phyloP scores from a whole-genome alignment of 2,329 filamentous ascomycete species.

The Penicillium expansum region DNA sequence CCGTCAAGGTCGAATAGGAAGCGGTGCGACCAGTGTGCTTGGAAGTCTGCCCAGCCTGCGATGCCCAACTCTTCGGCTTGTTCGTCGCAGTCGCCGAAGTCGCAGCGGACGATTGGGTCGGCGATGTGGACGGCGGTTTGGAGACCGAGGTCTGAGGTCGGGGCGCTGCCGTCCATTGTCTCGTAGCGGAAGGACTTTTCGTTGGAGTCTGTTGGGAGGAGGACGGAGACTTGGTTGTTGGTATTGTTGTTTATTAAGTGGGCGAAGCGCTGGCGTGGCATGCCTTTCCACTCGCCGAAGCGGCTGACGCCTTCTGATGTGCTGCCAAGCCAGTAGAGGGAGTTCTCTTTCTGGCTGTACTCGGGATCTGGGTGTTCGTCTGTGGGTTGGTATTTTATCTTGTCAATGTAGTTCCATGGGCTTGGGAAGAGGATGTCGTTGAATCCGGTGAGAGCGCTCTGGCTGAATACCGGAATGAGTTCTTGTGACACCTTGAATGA shows the following conservation, averaged over 20 bases:
- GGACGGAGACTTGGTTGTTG: slow-evolving; percentile 49
- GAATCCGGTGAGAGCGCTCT: slow-evolving; percentile 69
- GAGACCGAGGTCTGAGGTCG: slow-evolving; percentile 49
- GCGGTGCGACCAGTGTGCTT: slow-evolving; percentile 61
- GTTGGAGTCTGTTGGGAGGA: slow-evolving; percentile 50
- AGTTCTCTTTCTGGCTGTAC: slow-evolving; percentile 62
- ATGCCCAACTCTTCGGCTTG: slow-evolving; percentile 55
- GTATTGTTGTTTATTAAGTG: slow-evolving; percentile 64
- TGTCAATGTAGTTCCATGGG: slow-evolving; percentile 61
- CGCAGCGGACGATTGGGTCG: slow-evolving; percentile 57
- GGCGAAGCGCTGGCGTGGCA: slow-evolving; percentile 68
- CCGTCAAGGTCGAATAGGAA: slow-evolving; percentile 73
- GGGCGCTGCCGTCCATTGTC: slow-evolving; percentile 43
- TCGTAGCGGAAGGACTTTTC: slow-evolving; percentile 54
- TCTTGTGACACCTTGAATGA: slow-evolving; percentile 61
- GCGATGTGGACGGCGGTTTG: slow-evolving; percentile 61
- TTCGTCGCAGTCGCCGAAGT: slow-evolving; percentile 54
- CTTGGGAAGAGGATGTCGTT: slow-evolving; percentile 73
- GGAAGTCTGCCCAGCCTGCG: slow-evolving; percentile 49
- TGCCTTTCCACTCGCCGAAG: slow-evolving; percentile 62
- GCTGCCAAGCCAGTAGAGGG: slow-evolving; percentile 72
- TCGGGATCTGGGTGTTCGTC: slow-evolving; percentile 51
- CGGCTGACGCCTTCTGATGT: slow-evolving; percentile 56
- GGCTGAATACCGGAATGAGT: slow-evolving; percentile 72
- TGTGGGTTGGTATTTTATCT: slow-evolving; percentile 53